Conservation (phyloP, 2,329 filamentous ascomycete genomes). For the Elsinoe batatas region DNA sequence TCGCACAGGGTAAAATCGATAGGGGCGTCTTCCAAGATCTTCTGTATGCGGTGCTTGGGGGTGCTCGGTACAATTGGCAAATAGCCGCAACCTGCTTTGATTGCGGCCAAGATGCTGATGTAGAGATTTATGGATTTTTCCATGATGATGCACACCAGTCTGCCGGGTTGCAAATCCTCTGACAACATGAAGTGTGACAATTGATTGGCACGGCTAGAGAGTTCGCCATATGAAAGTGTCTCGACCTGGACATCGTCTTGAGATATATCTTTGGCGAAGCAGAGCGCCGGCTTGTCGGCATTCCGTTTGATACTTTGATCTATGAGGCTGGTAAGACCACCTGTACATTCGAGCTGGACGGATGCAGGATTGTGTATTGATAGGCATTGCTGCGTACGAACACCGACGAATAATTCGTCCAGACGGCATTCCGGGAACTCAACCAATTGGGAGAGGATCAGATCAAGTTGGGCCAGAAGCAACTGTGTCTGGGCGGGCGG, state of each 20-base stretch:
- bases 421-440: constrained; percentile 28
- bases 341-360: constrained; percentile 16
- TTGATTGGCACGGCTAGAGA: constrained; percentile 56
- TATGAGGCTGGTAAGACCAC: constrained; percentile 37
- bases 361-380: constrained; percentile 36
- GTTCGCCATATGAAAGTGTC: constrained; percentile 51
- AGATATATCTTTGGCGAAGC: constrained; percentile 47
- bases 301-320: constrained; percentile 40
- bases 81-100: constrained; percentile 70
- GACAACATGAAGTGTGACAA: constrained; percentile 49
- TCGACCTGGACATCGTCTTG: constrained; percentile 27
- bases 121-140: constrained; percentile 68
- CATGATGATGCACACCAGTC: constrained; percentile 64
- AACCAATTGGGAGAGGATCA: constrained; percentile 39
- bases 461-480: constrained; percentile 53
- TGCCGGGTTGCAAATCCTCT: constrained; percentile 40
- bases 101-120: constrained; percentile 59
- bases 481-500: constrained; percentile 45
- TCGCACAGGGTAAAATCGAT: constrained; percentile 41
- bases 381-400: constrained; percentile 21
- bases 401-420: constrained; percentile 22
- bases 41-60: constrained; percentile 49
- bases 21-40: constrained; percentile 53
- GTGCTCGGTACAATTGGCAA: constrained; percentile 69
- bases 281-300: constrained; percentile 52